Evolutionary conservation across 495 filamentous ascomycete species (phyloP), one percentile per base, ranked within the genome.

Genomic region (Parachaetomium inaequale): DNA sequence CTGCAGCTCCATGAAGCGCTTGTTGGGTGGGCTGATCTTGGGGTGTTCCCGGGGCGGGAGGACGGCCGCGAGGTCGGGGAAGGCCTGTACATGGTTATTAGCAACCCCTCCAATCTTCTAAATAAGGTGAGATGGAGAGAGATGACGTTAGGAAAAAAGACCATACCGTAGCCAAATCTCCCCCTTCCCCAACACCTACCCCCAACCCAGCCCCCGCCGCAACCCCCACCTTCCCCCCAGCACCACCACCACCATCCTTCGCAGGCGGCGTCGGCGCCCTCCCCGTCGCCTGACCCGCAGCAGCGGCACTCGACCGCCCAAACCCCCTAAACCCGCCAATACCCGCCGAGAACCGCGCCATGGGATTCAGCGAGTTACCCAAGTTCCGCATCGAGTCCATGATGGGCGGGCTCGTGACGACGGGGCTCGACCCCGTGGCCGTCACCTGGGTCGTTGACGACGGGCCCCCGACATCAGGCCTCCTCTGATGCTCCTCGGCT

Each of bases 341-440:
- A 21, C 87, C 83, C 10, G 79, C 79, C 2, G 79, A 77, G 34
- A 96, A 83, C 52, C 91, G 83, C 47, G 87, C 91, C 64, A 97
- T 84, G 0, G 92, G 92, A 64, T 96, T 96, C 14, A 96, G 76
- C 3, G 88, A 86, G 67, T 82, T 94, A 23, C 90, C 88, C 34
- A 96, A 83, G 65, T 84, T 91, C n/a, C 89, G 84, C 83, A 95
- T 86, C 2, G 88, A 90, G 65, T 94, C 91, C 1, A 93, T 81
- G 12, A 83, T 67, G 4, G 90, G 88, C 42, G 82, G 80, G 53
- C 78, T 83, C 15, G 75, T 66, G 75, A 70, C 3, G 74, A 68
- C 14, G 72, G 63, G n/a, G 76, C 64, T 4, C 15, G 25, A 15
- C 2, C 63, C 58, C 29, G 63, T 58, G 6, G 63, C 55, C 0